Evolutionary conservation across 163 green algal genomes (phyloP), one percentile per base, ranked within the genome.

Genomic region (Scenedesmus sp.): DNA sequence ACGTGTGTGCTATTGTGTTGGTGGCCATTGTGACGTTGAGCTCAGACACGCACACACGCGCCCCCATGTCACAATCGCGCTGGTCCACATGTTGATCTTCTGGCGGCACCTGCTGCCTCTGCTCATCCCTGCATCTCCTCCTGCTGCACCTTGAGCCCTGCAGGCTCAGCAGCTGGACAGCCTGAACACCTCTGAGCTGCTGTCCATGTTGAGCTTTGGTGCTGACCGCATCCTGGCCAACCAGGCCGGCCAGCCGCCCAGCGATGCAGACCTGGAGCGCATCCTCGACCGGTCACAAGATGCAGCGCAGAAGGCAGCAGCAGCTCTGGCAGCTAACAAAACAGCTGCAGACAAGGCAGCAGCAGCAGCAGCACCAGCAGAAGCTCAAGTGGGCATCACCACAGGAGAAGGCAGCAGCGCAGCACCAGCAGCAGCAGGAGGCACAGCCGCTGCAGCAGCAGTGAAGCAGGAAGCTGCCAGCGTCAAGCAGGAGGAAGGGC

Each of bases 131-230:
- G n/a, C 12, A 30, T 22, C 16, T 46, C 35, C 72, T 81, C 35
- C 81, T 86, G 46, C 30, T 53, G 49, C 30, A 1, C 30, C n/a
- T 1, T 44, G 1, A 46, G 9, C 35, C 13, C 15, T 83, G 56
- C 89, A 89, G 51, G 86, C 89, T 0, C 89, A 97, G 84, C 81
- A 94, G 81, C 82, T 96, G 86, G 93, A 96, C 87, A 70, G 61
- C 33, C 78, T 97, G 81, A 82, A 46, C 89, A 93, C 70, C 76
- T 20, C 30, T 9, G 94, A 96, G 92, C 68, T 97, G 94, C 93
- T 97, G 90, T 79, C 56, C 83, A 97, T 97, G 95, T 93, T 97
- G 35, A 91, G 87, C 56, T 96, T 96, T 87, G 95, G 95, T 15
- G 93, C 93, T 15, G 95, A 97, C 90, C 86, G 94, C 42, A 96